phyloP scores from a whole-genome alignment of 164 flowering plant genomes.

The Piper betle region DNA sequence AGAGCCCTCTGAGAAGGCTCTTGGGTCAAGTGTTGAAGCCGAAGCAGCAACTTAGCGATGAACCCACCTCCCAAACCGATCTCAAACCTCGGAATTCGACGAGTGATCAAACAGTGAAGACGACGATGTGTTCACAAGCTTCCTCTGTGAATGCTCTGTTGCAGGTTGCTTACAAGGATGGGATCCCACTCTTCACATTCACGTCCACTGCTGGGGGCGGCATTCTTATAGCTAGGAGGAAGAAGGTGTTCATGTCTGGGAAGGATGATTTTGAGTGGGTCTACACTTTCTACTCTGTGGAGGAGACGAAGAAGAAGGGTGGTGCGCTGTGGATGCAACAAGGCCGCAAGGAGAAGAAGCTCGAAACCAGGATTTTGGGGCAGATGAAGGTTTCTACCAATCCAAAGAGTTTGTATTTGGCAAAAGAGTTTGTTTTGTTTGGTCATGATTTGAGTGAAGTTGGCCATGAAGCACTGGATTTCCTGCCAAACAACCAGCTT shows the following conservation, averaged over 20 bases:
- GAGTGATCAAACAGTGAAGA: conserved; percentile 14
- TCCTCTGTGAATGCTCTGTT: conserved; percentile 39
- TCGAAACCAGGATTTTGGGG: conserved; percentile 41
- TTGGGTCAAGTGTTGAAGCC: conserved; percentile 57
- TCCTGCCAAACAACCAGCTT: conserved; percentile 39
- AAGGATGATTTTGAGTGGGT: conserved; percentile 28
- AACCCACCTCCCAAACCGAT: conserved; percentile 2
- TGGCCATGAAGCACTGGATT: conserved; percentile 22
- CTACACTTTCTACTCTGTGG: conserved; percentile 51
- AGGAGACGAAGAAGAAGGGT: conserved; percentile 48
- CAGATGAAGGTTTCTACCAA: conserved; percentile 46
- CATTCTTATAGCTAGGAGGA: conserved; percentile 45
- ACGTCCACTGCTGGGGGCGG: conserved; percentile 28
- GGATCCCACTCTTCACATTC: conserved; percentile 52
- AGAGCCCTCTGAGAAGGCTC: conserved; percentile 75
- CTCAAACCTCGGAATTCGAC: conserved; percentile 7
- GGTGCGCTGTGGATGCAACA: conserved; percentile 42
- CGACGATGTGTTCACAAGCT: conserved; percentile 13
- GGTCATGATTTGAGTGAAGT: conserved; percentile 25
- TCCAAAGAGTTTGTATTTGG: conserved; percentile 9
- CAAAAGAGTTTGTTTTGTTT: conserved; percentile 42
- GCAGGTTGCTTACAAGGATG: conserved; percentile 38
- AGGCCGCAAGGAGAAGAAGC: conserved; percentile 39
- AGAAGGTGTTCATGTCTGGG: conserved; percentile 15
- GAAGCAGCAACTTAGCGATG: conserved; percentile 15